These are phyloP conservation scores for Leccinum incarnatum DNA, from an alignment of 768 basidiomycete species.

Conservation along the genomic window DNA sequence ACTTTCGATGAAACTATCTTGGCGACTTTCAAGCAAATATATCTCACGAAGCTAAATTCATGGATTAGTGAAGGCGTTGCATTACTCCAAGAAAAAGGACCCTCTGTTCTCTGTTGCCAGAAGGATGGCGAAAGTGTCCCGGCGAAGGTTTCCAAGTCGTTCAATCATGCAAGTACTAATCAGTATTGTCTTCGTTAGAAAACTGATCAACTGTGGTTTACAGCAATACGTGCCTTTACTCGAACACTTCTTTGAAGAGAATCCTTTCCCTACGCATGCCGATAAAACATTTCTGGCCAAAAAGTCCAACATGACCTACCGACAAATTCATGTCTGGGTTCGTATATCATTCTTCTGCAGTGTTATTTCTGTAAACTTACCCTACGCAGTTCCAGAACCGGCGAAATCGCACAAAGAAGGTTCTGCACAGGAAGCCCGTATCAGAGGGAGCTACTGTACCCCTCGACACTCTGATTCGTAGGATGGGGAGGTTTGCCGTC, in stretches of 20 bases:
- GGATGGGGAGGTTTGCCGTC: slow-evolving; percentile 28
- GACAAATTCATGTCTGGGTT: slow-evolving; percentile 7
- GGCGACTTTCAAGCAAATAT: slow-evolving; percentile 3
- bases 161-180: background rate
- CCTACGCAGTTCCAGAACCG: background rate
- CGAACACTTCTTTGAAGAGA: slow-evolving; percentile 6
- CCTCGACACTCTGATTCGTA: slow-evolving; percentile 8
- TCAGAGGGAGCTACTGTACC: background rate
- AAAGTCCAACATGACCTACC: slow-evolving; percentile 2
- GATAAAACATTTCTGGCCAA: slow-evolving; percentile 4
- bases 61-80: background rate
- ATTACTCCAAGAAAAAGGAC: background rate
- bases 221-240: background rate
- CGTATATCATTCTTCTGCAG: background rate
- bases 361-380: background rate
- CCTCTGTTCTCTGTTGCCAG: background rate
- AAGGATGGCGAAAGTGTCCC: background rate
- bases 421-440: background rate
- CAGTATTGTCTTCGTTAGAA: background rate
- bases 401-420: slow-evolving; percentile 1
- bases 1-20: background rate
- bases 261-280: background rate
- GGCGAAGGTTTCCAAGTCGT: background rate
- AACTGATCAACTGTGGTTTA: background rate
- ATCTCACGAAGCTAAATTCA: background rate